Base-by-base conservation (phyloP, 2,329 filamentous ascomycete species). In the Pestalotiopsis sp. region DNA sequence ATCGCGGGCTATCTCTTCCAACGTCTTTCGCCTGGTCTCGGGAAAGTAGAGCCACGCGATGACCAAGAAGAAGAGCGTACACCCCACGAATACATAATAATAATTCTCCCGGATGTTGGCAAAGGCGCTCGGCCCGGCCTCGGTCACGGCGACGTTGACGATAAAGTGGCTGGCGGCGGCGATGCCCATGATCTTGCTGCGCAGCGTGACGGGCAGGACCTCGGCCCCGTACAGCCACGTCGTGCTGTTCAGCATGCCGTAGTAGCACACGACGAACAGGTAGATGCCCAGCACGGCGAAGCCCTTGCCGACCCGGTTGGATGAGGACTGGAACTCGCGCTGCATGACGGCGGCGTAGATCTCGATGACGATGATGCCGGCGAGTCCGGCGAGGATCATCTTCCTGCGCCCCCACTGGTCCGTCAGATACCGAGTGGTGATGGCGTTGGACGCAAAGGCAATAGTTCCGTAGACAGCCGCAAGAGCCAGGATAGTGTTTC, bases 301-400 rank as follows among this genome's bases (percentile, higher is more conserved):
- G 0, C 86, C 87, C 73, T 90, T 89, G 49, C 87, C 87, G 36
- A 88, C 73, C 4, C 78, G 77, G 73, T 89, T 89, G 68, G 86
- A 75, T 0, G 84, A 87, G 69, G 86, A 80, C 72, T 89, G 86
- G 73, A 89, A 90, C 60, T 83, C 75, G 36, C 81, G 80, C 75
- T 89, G 87, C 86, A 90, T 89, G 57, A 89, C 83, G 1, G 87
- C 85, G 0, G 86, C 81, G 71, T 89, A 90, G 66, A 89, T 88
- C 72, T 89, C 86, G 62, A 87, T 83, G n/a, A 88, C 13, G 14
- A 89, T 80, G 57, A 89, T 82, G 1, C 85, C 84, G 4, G 76
- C 72, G 3, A 89, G 74, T 5, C 87, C 87, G 2, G 86, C 72
- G 5, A 90, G 74, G 12, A 90, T 82, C 87, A 90, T 89, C 61